phyloP scores from a whole-genome alignment of 768 basidiomycete species.

The Mycena kentingensis region DNA sequence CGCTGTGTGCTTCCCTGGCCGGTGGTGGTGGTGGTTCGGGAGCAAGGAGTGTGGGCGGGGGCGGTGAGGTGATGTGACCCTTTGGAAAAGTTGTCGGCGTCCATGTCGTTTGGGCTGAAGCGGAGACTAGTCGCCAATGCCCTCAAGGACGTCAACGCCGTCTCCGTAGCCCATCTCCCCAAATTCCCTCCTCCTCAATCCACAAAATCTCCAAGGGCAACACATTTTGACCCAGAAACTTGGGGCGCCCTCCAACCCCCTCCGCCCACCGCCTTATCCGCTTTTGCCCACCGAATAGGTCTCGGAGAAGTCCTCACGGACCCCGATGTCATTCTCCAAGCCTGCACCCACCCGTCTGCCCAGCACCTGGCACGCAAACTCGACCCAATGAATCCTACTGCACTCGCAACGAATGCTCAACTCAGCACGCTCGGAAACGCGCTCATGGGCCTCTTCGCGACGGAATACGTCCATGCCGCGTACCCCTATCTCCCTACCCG shows the following conservation, averaged over 20 bases:
- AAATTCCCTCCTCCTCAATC: constrained; percentile 51
- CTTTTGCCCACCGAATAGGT: constrained; percentile 77
- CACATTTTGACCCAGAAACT: constrained; percentile 61
- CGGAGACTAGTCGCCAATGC: constrained; percentile 40
- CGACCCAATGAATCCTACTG: constrained; percentile 54
- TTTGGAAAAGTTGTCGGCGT: not conserved
- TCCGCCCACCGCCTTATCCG: constrained; percentile 67
- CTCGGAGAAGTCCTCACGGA: constrained; percentile 58
- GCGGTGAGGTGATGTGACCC: constrained; percentile 8
- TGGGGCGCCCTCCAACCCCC: constrained; percentile 77
- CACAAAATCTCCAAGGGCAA: constrained; percentile 35
- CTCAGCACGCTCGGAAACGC: constrained; percentile 81
- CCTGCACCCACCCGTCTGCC: constrained; percentile 80
- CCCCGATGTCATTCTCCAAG: constrained; percentile 62
- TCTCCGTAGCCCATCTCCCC: constrained; percentile 56
- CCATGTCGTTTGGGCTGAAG: constrained; percentile 63
- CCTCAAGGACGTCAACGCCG: constrained; percentile 36
- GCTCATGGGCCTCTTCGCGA: constrained; percentile 85
- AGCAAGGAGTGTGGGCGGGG: not conserved
- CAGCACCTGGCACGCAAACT: constrained; percentile 55
- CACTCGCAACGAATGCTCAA: constrained; percentile 70
- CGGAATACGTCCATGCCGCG: constrained; percentile 76
- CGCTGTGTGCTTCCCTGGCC: constrained; percentile 48
- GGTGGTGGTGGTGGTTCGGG: constrained; percentile 9
- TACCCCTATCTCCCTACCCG: constrained; percentile 93